Conservation (phyloP, 208 protist species). For the Acanthamoeba sp. region DNA sequence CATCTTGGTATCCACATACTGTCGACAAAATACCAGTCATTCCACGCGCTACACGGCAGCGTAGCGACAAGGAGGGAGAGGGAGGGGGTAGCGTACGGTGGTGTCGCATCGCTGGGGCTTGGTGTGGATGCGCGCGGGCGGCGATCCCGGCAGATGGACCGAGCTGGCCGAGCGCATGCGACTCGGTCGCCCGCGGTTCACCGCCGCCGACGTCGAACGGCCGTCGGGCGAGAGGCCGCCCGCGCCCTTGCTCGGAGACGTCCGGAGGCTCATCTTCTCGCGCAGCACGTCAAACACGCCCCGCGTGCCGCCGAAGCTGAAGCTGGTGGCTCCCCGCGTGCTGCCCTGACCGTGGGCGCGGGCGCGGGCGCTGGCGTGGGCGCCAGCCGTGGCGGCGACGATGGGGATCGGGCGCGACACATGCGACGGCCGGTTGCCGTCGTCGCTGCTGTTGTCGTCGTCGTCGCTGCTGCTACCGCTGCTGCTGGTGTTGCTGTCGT, state of each 20-base stretch:
- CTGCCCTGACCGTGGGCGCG: not conserved
- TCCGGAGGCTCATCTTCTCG: slow-evolving; percentile 32
- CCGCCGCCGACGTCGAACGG: not conserved
- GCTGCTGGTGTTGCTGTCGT: not conserved
- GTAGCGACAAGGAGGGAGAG: not conserved
- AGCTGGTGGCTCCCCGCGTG: not conserved
- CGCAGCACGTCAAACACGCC: slow-evolving; percentile 25
- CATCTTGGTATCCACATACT: slow-evolving; percentile 22
- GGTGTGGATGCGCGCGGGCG: not conserved
- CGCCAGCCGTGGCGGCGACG: not conserved
- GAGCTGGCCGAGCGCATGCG: slow-evolving; percentile 40
- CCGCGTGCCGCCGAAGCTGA: not conserved
- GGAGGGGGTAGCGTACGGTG: not conserved
- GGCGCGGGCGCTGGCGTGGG: not conserved
- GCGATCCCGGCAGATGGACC: not conserved
- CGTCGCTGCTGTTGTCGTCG: not conserved
- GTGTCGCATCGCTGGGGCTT: not conserved
- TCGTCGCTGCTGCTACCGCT: not conserved
- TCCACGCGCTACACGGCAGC: not conserved
- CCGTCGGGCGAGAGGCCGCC: not conserved
- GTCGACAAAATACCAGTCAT: not conserved
- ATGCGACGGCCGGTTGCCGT: not conserved
- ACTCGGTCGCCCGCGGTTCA: not conserved
- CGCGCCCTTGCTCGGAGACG: not conserved
- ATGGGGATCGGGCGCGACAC: not conserved